phyloP scores from a whole-genome alignment of 2,329 filamentous ascomycete species.

The Neofusicoccum ribis region DNA sequence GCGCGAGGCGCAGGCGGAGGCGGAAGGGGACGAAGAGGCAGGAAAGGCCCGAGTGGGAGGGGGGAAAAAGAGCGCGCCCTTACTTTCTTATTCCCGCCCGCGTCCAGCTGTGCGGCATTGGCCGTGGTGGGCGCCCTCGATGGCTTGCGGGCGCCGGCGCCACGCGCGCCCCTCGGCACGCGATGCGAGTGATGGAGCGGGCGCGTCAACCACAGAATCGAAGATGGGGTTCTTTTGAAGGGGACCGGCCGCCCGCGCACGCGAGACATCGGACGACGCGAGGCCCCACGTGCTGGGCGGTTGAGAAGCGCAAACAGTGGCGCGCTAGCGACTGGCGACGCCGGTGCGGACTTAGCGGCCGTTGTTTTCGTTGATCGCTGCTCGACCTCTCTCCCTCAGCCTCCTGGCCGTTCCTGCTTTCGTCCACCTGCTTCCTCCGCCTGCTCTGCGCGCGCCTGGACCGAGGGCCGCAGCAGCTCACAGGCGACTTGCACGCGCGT shows the following conservation, averaged over 20 bases:
- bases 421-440: background rate
- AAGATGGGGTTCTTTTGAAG: background rate
- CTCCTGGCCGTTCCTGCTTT: background rate
- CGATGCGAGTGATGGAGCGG: background rate
- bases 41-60: background rate
- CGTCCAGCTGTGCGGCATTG: background rate
- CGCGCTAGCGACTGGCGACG: background rate
- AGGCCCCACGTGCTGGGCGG: background rate
- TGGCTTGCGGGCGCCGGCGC: background rate
- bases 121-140: background rate
- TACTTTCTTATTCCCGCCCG: background rate
- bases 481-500: background rate
- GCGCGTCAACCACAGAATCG: too few species aligned
- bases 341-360: conserved; percentile 5
- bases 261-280: background rate
- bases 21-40: background rate
- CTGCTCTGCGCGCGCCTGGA: conserved; percentile 1
- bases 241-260: background rate
- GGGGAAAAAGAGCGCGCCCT: background rate
- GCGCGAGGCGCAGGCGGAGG: background rate
- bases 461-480: background rate
- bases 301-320: background rate
- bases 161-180: too few species aligned
- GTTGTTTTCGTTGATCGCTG: conserved; percentile 4
- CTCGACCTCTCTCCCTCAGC: conserved; percentile 2